Evolutionary conservation across 177 flowering plant genomes (phyloP), one percentile per base, ranked within the genome.

Genomic region (Telopea speciosissima): DNA sequence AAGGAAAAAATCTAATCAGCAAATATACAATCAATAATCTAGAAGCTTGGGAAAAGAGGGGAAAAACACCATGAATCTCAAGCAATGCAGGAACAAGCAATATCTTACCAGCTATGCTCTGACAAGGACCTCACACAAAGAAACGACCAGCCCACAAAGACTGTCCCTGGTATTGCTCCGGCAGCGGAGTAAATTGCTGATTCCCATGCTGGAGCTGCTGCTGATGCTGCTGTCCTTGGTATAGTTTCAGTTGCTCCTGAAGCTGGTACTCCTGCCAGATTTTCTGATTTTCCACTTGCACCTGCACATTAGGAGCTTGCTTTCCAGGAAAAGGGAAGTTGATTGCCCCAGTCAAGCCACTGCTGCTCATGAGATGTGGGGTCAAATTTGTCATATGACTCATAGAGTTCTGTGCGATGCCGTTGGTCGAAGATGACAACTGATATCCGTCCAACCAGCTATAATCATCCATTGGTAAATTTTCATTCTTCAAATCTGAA

Each of bases 391-490:
- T 76, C 4, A 70, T 60, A 26, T 71, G 72, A 73, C 80, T 79
- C 52, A 78, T 40, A 24, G 84, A 75, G 72, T 76, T 83, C 70
- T 68, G 66, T 22, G 77, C 82, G 22, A 59, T 33, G 49, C 76
- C 77, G 36, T 76, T 78, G 8, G 66, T 67, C 16, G 88, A 65
- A 31, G 89, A 76, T 12, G 89, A 80, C 78, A 86, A 56, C 74
- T 85, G 87, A 84, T 90, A 89, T 19, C 91, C 98, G 83, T 93
- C 97, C 74, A 93, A 80, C 98, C 95, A 93, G 79, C 92, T 88
- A 77, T 93, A 89, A 75, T 93, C 92, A 81, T 93, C 99, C 76
- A 80, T 64, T 17, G 71, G 69, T 28, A 74, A 77, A 80, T 75
- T 85, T 44, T 80, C 93, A 79, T 66, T 80, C 64, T 52, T 80